These are phyloP conservation scores for Ambrosia artemisiifolia DNA, from an alignment of 129 eudicot species.

Conservation along the genomic window DNA sequence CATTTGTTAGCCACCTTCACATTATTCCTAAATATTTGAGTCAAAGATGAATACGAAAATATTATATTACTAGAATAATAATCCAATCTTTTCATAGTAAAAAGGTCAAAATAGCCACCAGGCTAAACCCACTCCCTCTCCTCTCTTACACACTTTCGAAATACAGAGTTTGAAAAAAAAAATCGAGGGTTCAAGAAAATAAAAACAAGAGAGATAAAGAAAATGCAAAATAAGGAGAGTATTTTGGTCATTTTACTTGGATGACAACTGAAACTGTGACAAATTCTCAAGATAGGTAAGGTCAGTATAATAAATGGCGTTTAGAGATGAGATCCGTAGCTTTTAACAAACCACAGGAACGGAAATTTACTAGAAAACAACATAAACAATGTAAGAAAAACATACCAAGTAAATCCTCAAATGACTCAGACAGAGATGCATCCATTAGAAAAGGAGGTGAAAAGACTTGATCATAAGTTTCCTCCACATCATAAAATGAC, in stretches of 20 bases:
- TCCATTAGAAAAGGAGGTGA: constrained; percentile 94
- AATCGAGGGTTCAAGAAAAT: not conserved
- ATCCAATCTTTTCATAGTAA: not conserved
- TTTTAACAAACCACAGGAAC: not conserved
- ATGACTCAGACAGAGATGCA: constrained; percentile 63
- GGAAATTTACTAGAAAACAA: not conserved
- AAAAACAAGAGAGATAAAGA: not conserved
- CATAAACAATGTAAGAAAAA: not conserved
- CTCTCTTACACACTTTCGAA: not conserved
- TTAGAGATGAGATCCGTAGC: not conserved
- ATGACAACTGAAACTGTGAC: not conserved
- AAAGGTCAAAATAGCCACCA: not conserved
- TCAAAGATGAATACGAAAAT: not conserved
- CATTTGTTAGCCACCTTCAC: not conserved
- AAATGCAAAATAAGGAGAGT: not conserved
- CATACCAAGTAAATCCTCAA: constrained; percentile 93
- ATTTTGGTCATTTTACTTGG: not conserved
- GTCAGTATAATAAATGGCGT: not conserved
- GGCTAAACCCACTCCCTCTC: not conserved
- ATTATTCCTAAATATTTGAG: not conserved
- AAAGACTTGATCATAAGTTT: constrained; percentile 76
- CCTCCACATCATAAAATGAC: constrained; percentile 74
- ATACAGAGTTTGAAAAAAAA: not conserved
- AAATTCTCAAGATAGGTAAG: not conserved
- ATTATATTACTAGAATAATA: not conserved